Conservation (phyloP, 495 filamentous ascomycete species). For the Bathelium albidoporum region DNA sequence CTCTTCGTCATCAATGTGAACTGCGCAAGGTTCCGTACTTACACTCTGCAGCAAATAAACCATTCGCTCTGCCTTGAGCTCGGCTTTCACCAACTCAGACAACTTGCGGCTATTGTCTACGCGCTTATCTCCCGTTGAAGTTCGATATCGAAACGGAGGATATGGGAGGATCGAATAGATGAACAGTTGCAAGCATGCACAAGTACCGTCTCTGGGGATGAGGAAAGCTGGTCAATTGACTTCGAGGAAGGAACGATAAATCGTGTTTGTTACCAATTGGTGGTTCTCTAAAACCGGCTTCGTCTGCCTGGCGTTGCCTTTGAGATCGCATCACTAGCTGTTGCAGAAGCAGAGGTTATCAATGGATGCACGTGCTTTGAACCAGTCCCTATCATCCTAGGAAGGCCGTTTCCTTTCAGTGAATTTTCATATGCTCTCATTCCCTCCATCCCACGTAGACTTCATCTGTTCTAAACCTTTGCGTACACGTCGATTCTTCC, state of each 20-base stretch:
- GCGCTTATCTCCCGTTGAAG: background rate
- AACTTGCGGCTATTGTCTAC: background rate
- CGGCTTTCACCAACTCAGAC: conserved; percentile 14
- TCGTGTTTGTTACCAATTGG: conserved; percentile 10
- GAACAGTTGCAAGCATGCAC: background rate
- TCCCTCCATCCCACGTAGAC: conserved; percentile 87
- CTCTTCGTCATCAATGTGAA: conserved; percentile 4
- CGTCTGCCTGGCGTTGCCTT: conserved; percentile 11
- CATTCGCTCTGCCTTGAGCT: conserved; percentile 23
- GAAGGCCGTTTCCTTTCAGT: background rate
- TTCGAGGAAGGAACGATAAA: conserved; percentile 17
- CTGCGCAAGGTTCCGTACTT: conserved; percentile 2
- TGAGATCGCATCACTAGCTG: conserved; percentile 7
- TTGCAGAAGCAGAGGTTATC: background rate
- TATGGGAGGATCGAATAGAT: background rate
- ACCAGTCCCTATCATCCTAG: background rate
- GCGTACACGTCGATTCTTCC: conserved; percentile 80
- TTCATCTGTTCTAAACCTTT: conserved; percentile 91
- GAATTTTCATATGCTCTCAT: conserved; percentile 26
- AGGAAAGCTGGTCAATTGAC: conserved; percentile 19
- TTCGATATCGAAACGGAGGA: conserved; percentile 9
- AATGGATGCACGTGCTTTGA: background rate
- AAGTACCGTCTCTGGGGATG: background rate
- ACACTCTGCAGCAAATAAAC: conserved; percentile 34
- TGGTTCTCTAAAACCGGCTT: conserved; percentile 29